phyloP scores from a whole-genome alignment of 225 moss, liverwort and hornwort species.

The Thuidium tamariscinum region DNA sequence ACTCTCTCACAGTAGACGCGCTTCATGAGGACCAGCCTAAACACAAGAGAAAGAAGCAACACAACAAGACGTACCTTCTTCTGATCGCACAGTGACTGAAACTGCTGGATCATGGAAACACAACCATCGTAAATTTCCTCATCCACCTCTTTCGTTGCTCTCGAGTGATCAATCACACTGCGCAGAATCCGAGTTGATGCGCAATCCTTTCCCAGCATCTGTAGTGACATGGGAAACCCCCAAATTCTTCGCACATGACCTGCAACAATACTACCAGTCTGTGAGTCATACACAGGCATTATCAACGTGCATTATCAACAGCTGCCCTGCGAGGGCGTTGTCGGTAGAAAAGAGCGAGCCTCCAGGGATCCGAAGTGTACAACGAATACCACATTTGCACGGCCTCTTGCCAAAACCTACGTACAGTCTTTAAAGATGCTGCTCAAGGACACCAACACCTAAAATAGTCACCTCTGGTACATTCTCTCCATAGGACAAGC shows the following conservation, averaged over 20 bases:
- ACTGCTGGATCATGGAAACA: constrained; percentile 16
- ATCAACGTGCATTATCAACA: background rate
- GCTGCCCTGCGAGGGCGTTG: background rate
- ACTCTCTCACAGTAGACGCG: background rate
- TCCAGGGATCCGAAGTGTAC: background rate
- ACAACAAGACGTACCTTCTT: background rate
- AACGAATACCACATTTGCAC: background rate
- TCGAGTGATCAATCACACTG: constrained; percentile 14
- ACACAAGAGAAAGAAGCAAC: background rate
- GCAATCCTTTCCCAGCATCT: constrained; percentile 32
- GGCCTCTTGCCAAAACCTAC: background rate
- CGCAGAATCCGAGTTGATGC: constrained; percentile 23
- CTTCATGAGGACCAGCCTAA: background rate
- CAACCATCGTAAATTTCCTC: constrained; percentile 26
- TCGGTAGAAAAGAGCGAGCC: background rate
- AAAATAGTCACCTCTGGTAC: background rate
- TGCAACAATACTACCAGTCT: background rate
- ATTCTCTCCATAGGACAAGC: background rate
- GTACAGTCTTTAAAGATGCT: background rate
- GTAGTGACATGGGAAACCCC: constrained; percentile 35
- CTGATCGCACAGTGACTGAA: constrained; percentile 9
- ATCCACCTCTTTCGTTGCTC: constrained; percentile 17
- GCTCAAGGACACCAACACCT: background rate
- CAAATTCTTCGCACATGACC: constrained; percentile 30
- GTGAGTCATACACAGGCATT: background rate